These are phyloP conservation scores for Rhizopus delemar DNA, from an alignment of 371 early-diverging fungal species.

Conservation along the genomic window DNA sequence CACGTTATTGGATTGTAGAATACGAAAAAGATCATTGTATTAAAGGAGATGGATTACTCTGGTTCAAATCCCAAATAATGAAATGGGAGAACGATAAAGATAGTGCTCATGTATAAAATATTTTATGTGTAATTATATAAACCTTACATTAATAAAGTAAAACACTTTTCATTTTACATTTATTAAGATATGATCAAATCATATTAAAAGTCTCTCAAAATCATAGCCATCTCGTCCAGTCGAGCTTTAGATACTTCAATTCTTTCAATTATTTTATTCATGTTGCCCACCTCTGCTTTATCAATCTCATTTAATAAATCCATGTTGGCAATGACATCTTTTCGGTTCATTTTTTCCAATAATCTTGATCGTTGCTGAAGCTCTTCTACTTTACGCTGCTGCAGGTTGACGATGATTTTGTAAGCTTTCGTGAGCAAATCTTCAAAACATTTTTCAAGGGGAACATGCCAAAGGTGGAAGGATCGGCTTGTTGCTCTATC, in stretches of 20 bases:
- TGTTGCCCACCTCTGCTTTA: slow-evolving; percentile 50
- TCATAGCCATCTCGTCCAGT: slow-evolving; percentile 69
- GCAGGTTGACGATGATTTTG: slow-evolving; percentile 67
- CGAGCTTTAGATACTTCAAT: slow-evolving; percentile 64
- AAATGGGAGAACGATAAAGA: background rate
- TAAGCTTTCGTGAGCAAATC: slow-evolving; percentile 64
- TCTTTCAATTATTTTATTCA: slow-evolving; percentile 54
- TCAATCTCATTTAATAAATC: slow-evolving; percentile 63
- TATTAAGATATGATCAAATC: background rate
- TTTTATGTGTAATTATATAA: background rate
- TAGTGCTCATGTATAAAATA: background rate
- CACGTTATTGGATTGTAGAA: slow-evolving; percentile 27
- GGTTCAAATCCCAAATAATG: slow-evolving; percentile 9
- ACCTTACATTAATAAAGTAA: background rate
- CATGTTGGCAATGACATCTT: slow-evolving; percentile 71
- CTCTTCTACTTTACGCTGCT: slow-evolving; percentile 70
- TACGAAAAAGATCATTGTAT: slow-evolving; percentile 27
- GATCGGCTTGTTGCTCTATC: slow-evolving; percentile 88
- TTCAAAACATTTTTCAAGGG: slow-evolving; percentile 62
- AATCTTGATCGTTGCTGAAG: slow-evolving; percentile 57
- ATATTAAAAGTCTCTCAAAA: slow-evolving; percentile 65
- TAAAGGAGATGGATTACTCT: slow-evolving; percentile 18
- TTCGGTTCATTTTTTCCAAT: slow-evolving; percentile 75
- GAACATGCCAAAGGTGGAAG: slow-evolving; percentile 81
- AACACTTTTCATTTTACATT: no score